phyloP scores from a whole-genome alignment of 2,329 filamentous ascomycete genomes.

The Fusarium sp. region DNA sequence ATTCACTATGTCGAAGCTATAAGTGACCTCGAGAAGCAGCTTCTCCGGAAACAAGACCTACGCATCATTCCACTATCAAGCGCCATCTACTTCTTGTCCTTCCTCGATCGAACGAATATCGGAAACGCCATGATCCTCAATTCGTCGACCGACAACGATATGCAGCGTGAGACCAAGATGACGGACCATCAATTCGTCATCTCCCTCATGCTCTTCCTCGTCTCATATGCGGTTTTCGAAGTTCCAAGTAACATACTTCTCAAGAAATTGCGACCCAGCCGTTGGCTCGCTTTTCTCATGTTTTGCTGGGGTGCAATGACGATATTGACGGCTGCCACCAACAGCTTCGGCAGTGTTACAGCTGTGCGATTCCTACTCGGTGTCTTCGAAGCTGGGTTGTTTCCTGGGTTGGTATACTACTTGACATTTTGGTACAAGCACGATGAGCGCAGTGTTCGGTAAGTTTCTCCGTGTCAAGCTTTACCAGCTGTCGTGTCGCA shows the following conservation, averaged over 20 bases:
- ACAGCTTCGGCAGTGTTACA: slow-evolving; percentile 71
- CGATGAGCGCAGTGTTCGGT: slow-evolving; percentile 73
- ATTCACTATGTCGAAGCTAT: slow-evolving; percentile 36
- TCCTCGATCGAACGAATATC: slow-evolving; percentile 75
- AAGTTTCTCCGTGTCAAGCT: slow-evolving; percentile 10
- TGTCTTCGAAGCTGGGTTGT: slow-evolving; percentile 75
- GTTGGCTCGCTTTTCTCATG: slow-evolving; percentile 75
- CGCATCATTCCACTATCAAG: slow-evolving; percentile 72
- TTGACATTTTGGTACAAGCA: slow-evolving; percentile 80
- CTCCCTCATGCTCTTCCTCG: slow-evolving; percentile 69
- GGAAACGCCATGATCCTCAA: slow-evolving; percentile 76
- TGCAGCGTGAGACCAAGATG: slow-evolving; percentile 71
- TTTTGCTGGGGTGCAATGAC: slow-evolving; percentile 74
- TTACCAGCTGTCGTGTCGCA: neutral
- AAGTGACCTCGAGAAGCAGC: slow-evolving; percentile 49
- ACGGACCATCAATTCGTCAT: slow-evolving; percentile 69
- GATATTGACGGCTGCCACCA: slow-evolving; percentile 71
- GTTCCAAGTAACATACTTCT: slow-evolving; percentile 74
- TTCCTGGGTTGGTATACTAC: slow-evolving; percentile 69
- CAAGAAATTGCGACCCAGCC: slow-evolving; percentile 69
- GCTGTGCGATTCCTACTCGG: slow-evolving; percentile 76
- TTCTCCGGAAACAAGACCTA: slow-evolving; percentile 69
- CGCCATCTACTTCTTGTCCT: slow-evolving; percentile 73
- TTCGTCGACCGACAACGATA: slow-evolving; percentile 66
- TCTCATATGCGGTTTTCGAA: slow-evolving; percentile 70